Base-by-base conservation (phyloP, 169 alveolate genomes). In the Nephromyces sp. region DNA sequence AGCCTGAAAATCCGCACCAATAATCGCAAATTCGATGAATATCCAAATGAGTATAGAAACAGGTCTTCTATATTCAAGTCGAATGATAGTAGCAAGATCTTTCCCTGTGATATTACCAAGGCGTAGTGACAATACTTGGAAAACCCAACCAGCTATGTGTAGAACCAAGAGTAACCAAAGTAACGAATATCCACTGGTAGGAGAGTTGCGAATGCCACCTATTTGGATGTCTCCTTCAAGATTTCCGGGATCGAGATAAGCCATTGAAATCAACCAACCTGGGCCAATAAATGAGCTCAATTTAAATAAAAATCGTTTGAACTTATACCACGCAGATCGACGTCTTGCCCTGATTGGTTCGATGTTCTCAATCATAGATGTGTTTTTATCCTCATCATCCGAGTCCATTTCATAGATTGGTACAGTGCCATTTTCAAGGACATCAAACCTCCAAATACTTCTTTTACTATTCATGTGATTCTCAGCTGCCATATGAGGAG, bases 1-100 rank as follows among this genome's bases (percentile, higher is more conserved):
- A 35, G 84, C 92, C 70, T 86, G 84, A 25, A 86, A 68, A 65
- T 86, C 92, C 15, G 89, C 76, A 4, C 92, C 92, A 2, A 86
- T 84, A 61, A 86, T 86, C 2, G 92, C 92, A 3, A 82, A 32
- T 77, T 84, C 90, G n/a, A 86, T 72, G 83, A 80, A 70, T 1
- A 76, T 32, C 90, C 87, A 85, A 25, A 87, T 73, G 8, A 76
- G 52, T 25, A 67, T 29, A 32, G 85, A 32, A 31, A 70, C 74
- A n/a, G 70, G 53, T n/a, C 78, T 71, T n/a, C 79, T 34, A 67
- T 72, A 84, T 65, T 84, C 78, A 22, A 69, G 75, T 31, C 89
- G 65, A 62, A 89, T 80, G 34, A 74, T 33, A 6, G 70, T 76
- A 21, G 89, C 89, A 52, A 84, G 78, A 67, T 80, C 87, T 32